These are phyloP conservation scores for Calonectria hongkongensis DNA, from an alignment of 2,329 filamentous ascomycete genomes.

Conservation along the genomic window DNA sequence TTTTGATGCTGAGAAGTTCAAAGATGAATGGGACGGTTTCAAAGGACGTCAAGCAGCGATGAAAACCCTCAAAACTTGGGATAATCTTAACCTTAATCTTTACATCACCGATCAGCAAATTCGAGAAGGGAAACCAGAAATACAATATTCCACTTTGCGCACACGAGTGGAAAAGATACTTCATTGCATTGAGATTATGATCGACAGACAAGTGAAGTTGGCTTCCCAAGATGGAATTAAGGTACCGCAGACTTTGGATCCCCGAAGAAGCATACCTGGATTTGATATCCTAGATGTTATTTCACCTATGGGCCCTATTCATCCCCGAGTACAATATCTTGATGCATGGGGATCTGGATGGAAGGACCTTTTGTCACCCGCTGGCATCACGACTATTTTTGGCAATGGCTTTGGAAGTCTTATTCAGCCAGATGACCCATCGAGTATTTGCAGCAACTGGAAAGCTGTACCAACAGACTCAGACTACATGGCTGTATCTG, in stretches of 20 bases:
- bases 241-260: conserved; percentile 9
- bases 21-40: neutral
- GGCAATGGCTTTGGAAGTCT: conserved; percentile 4
- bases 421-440: neutral
- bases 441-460: neutral
- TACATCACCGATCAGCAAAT: neutral
- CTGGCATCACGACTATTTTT: conserved; percentile 11
- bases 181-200: conserved; percentile 5
- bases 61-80: conserved; percentile 13
- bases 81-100: conserved; percentile 9
- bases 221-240: conserved; percentile 14
- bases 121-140: neutral
- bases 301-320: conserved; percentile 2
- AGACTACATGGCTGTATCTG: neutral
- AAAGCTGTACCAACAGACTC: neutral
- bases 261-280: neutral
- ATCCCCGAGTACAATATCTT: neutral
- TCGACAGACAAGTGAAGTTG: conserved; percentile 5
- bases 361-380: neutral
- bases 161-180: conserved; percentile 18
- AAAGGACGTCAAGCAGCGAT: conserved; percentile 2
- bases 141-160: neutral
- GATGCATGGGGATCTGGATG: conserved; percentile 12
- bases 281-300: conserved; percentile 15
- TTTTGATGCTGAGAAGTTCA: conserved; percentile 19